Evolutionary conservation across 2,329 filamentous ascomycete genomes (phyloP), one percentile per base, ranked within the genome.

Genomic region (Teratosphaeria epicoccoides): DNA sequence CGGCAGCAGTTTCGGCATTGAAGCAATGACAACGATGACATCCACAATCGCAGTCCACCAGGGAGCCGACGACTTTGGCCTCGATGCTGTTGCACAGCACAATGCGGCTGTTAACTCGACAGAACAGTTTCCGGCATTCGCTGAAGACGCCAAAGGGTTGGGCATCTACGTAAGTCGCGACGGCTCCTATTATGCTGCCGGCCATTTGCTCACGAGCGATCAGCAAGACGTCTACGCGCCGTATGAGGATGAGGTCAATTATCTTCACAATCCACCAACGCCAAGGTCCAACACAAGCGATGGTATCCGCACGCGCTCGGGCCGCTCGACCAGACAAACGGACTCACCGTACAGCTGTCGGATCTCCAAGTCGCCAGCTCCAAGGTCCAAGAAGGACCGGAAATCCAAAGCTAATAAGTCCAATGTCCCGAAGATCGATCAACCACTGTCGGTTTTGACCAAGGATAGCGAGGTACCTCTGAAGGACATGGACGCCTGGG

Each of bases 401-500:
- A 68, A 66, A 28, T 64, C 63, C 56, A 76, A 72, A 58, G 62
- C 65, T 43, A 70, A 71, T 46, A 74, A 70, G 63, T 66, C 69
- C 51, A 70, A 70, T 63, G 71, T 75, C 20, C 77, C 78, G 2
- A 77, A 76, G 55, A 71, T 91, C 29, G 77, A 77, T 3, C 78
- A 77, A 50, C 85, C 88, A 0, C 73, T 94, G 51, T 90, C 85
- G 62, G 76, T 83, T 55, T 67, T 91, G 57, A 87, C 85, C 4
- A 79, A 76, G 58, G 76, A 84, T 49, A 75, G 80, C 55, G 66
- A 77, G 50, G 76, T 88, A 37, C 77, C 80, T 0, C 74, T 94
- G 47, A 79, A 80, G 48, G 84, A 97, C 67, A 95, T 96, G 71
- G 81, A 84, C 49, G 75, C 76, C 24, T 95, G 86, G 74, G 89